phyloP scores from a whole-genome alignment of 352 stramenopile genomes.

The Pythium plurisporium region DNA sequence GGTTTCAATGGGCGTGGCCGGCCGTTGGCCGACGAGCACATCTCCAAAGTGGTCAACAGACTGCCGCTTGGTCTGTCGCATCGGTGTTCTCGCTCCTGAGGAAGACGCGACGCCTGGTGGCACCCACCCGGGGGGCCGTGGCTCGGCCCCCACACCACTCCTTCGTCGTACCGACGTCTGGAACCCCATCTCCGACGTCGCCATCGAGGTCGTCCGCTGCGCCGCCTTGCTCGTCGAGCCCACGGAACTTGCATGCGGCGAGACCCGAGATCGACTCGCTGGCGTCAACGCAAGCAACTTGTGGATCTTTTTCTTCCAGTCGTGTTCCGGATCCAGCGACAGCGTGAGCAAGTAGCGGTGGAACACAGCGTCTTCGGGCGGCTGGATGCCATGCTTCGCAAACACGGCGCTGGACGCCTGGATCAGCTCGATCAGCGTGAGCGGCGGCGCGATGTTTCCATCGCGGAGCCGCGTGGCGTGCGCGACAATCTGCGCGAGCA shows the following conservation, averaged over 20 bases:
- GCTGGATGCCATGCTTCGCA: conserved; percentile 34
- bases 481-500: conserved; percentile 47
- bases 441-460: conserved; percentile 9
- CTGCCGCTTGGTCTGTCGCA: not conserved
- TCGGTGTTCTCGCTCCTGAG: not conserved
- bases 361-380: conserved; percentile 46
- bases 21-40: conserved; percentile 21
- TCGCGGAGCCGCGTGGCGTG: conserved; percentile 26
- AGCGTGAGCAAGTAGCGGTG: conserved; percentile 53
- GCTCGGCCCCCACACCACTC: not conserved
- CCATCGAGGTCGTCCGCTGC: not conserved
- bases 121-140: not conserved
- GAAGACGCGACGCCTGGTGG: not conserved
- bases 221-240: not conserved
- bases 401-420: conserved; percentile 53
- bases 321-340: conserved; percentile 44
- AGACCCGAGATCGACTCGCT: not conserved
- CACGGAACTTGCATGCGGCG: not conserved
- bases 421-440: conserved; percentile 64
- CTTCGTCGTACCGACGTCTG: not conserved
- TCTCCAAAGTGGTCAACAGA: conserved; percentile 40
- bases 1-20: not conserved
- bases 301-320: conserved; percentile 58
- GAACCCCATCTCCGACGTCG: not conserved
- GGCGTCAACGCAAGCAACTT: too few species aligned